Conservation (phyloP, 306 rosid genomes). For the Inga leiocalycina region DNA sequence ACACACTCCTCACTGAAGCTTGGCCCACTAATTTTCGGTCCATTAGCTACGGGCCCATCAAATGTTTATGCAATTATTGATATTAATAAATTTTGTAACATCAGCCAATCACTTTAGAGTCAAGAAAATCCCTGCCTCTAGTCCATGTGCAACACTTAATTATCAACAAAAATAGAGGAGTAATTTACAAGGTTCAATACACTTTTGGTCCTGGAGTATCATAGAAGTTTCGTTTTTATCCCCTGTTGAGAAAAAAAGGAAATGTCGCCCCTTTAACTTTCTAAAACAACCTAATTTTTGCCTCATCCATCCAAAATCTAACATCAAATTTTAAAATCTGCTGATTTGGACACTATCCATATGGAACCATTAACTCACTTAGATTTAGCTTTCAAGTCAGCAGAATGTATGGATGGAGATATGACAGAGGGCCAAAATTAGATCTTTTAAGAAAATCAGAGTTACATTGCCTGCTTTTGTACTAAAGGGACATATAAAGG, state of each 20-base stretch:
- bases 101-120: not conserved
- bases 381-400: not conserved
- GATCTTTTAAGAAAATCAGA: not conserved
- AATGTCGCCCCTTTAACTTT: not conserved
- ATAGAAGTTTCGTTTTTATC: not conserved
- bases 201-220: not conserved
- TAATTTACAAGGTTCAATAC: not conserved
- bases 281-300: not conserved
- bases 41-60: no score
- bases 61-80: constrained; percentile 6
- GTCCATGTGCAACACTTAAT: not conserved
- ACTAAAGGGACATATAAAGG: not conserved
- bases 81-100: not conserved
- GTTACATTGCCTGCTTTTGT: not conserved
- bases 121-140: not conserved
- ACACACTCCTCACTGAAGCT: no score
- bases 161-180: not conserved
- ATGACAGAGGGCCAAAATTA: not conserved
- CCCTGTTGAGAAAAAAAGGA: not conserved
- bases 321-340: not conserved
- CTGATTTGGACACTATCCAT: not conserved
- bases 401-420: not conserved
- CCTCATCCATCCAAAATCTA: not conserved
- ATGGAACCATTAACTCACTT: not conserved
- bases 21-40: no score